Base-by-base conservation (phyloP, 208 protist genomes). In the Naegleria gruberi region DNA sequence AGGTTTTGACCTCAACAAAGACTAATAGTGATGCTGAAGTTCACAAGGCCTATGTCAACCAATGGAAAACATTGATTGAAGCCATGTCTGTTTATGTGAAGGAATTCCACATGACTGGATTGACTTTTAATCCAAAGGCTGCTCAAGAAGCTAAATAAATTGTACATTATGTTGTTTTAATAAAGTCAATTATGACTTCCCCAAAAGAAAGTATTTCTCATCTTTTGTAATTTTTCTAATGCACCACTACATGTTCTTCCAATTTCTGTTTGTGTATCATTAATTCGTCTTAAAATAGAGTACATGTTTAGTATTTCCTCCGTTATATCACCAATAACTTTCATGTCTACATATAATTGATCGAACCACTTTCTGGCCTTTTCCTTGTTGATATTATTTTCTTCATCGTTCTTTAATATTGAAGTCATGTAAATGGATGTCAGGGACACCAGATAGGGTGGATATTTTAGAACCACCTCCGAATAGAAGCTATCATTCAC, bases 401-500 rank as follows among this genome's bases (percentile, higher is more conserved):
- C 51, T 65, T 65, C 23, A 8, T 40, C 17, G 5, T 81, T 5
- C 30, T 81, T 81, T 7, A 91, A 15, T 17, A 84, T 17, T 37
- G 55, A 82, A 40, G 92, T 90, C 81, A 94, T 90, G 90, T 92
- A 94, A 26, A 94, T 43, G 17, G 89, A 44, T 30, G 92, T 86
- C 12, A 94, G 44, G 5, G 92, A 91, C 55, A 93, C 91, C 19
- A 90, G 41, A 86, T 92, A 47, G 46, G 92, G 92, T 17, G 92
- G 73, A 74, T 91, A 92, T n/a, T 89, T 51, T 4, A 94, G 82
- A 37, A 85, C 91, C 12, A 92, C 37, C 41, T 91, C 90, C 15
- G 90, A 91, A 47, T 43, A 89, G 47, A 93, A 94, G 41, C 77
- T 90, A 73, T 94, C 92, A 87, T 94, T 94, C 17, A 94, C 51